Percentiles rank a stretch among this genome's conserved stretches.
phyloP scores from a whole-genome alignment of 1,284 basidiomycete genomes.

The Fomitiporia mediterranea region DNA sequence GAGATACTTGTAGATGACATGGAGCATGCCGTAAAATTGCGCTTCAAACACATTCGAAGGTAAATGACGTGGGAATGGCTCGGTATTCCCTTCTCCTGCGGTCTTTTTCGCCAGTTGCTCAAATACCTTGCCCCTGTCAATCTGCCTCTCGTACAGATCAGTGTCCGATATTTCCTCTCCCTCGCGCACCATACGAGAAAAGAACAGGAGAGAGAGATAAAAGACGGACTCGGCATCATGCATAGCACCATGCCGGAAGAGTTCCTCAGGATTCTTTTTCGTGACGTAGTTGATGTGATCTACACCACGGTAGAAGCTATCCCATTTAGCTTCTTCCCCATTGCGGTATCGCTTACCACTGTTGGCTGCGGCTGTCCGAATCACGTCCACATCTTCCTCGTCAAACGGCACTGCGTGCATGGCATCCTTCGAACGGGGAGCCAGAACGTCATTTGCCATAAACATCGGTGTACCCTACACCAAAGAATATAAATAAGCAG shows the following conservation, averaged over 20 bases:
- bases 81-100: too few species aligned
- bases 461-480: slow-evolving; percentile 1
- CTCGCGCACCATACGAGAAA: background rate
- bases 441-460: background rate
- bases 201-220: background rate
- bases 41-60: too few species aligned
- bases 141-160: too few species aligned
- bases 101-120: too few species aligned
- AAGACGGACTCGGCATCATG: slow-evolving; percentile 5
- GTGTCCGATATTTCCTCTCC: too few species aligned
- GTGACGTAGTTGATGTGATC: too few species aligned
- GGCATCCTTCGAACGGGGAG: background rate
- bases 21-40: too few species aligned
- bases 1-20: too few species aligned
- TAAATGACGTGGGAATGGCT: too few species aligned
- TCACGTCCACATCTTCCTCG: background rate
- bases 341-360: background rate
- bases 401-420: background rate
- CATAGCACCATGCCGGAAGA: background rate
- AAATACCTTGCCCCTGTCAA: too few species aligned
- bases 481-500: background rate
- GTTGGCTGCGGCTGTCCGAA: background rate
- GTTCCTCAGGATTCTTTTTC: background rate
- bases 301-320: background rate
- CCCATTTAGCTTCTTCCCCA: background rate